Evolutionary conservation across 2,329 filamentous ascomycete species (phyloP).

Genomic region (Paracorniculantispora psalliotae): DNA sequence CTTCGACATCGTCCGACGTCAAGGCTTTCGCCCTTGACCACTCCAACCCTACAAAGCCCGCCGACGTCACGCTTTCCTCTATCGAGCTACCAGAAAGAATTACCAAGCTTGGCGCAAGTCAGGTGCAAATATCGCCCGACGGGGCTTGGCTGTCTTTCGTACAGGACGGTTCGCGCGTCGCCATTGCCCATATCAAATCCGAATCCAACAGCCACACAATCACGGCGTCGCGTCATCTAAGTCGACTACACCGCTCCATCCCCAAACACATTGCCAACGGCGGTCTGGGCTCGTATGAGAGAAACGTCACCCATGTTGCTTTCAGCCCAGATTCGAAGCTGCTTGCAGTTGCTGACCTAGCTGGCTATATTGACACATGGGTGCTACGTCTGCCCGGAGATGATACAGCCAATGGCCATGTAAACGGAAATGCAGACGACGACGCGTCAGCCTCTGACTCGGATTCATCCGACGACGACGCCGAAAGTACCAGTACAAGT

Average conservation of each 20-base stretch:
- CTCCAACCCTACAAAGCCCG: slow-evolving; percentile 42
- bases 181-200: slow-evolving; percentile 34
- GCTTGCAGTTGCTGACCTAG: slow-evolving; percentile 73
- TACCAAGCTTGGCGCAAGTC: slow-evolving; percentile 59
- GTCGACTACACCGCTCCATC: slow-evolving; percentile 49
- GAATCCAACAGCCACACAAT: slow-evolving; percentile 19
- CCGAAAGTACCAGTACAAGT: slow-evolving; percentile 33
- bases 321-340: slow-evolving; percentile 80
- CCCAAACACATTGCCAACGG: slow-evolving; percentile 55
- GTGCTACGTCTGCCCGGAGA: slow-evolving; percentile 49
- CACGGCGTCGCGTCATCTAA: slow-evolving; percentile 42
- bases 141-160: slow-evolving; percentile 64
- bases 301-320: slow-evolving; percentile 65
- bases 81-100: slow-evolving; percentile 58
- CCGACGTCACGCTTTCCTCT: slow-evolving; percentile 66
- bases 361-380: slow-evolving; percentile 86
- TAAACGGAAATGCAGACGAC: slow-evolving; percentile 27
- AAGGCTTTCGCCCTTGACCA: slow-evolving; percentile 70
- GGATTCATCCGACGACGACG: slow-evolving; percentile 40
- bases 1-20: slow-evolving; percentile 67
- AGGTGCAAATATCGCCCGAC: slow-evolving; percentile 65
- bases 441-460: slow-evolving; percentile 35
- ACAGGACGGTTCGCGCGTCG: slow-evolving; percentile 55
- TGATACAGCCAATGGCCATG: slow-evolving; percentile 26
- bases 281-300: slow-evolving; percentile 69